Conservation (phyloP, 495 filamentous ascomycete species). For the Penicillium canescens region DNA sequence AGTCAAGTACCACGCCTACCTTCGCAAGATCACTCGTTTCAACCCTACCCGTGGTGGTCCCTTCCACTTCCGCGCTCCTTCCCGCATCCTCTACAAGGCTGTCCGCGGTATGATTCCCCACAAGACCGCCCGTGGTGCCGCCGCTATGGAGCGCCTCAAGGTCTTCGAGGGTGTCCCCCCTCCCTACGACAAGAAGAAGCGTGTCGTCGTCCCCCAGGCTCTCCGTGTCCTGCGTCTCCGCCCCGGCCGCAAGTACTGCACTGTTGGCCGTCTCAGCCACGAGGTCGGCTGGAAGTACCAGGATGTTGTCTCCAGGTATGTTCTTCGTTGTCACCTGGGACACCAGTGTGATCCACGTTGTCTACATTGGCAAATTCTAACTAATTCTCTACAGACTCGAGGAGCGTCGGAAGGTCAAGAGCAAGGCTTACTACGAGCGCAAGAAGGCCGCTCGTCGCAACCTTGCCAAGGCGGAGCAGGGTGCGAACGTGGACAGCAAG, state of each 20-base stretch:
- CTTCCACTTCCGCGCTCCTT: slow-evolving; percentile 99
- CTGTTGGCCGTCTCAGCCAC: slow-evolving; percentile 93
- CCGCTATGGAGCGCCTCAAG: slow-evolving; percentile 96
- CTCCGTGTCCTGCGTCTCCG: slow-evolving; percentile 91
- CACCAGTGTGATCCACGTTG: neutral
- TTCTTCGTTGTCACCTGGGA: slow-evolving; percentile 19
- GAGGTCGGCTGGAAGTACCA: slow-evolving; percentile 99
- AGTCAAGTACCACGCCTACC: slow-evolving; percentile 99
- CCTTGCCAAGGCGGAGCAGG: slow-evolving; percentile 88
- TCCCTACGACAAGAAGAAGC: slow-evolving; percentile 99
- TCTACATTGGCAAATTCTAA: slow-evolving; percentile 7
- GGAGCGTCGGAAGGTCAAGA: slow-evolving; percentile 99
- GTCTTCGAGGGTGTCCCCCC: slow-evolving; percentile 99
- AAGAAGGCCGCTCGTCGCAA: slow-evolving; percentile 94
- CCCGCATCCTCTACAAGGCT: slow-evolving; percentile 99
- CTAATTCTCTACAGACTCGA: slow-evolving; percentile 69
- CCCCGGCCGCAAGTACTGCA: slow-evolving; percentile 99
- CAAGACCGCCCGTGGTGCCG: slow-evolving; percentile 97
- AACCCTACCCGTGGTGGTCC: slow-evolving; percentile 98
- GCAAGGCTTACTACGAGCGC: slow-evolving; percentile 97
- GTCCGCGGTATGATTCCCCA: slow-evolving; percentile 99
- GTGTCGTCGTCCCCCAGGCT: slow-evolving; percentile 97
- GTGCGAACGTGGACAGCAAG: slow-evolving; percentile 78
- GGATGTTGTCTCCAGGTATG: slow-evolving; percentile 95
- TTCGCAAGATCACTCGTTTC: slow-evolving; percentile 99